These are phyloP conservation scores for Ogataea paradorogensis DNA, from an alignment of 805 yeast species.

Conservation along the genomic window DNA sequence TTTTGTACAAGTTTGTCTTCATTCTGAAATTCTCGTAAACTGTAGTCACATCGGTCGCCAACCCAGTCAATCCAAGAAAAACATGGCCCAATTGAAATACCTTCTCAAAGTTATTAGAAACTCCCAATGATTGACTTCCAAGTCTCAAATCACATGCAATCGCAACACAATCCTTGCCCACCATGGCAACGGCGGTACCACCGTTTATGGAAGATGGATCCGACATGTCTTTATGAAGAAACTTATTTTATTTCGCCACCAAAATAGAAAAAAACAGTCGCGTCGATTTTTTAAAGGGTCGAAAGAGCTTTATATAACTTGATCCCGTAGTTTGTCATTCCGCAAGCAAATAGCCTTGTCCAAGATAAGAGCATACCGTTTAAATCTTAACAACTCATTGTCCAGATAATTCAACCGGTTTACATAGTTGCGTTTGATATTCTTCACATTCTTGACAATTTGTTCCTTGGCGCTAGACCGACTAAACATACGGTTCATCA, in stretches of 20 bases:
- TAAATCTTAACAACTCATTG: conserved; percentile 43
- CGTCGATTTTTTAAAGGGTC: conserved; percentile 6
- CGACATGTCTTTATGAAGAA: conserved; percentile 44
- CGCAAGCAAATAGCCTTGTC: conserved; percentile 48
- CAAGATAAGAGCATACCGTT: conserved; percentile 42
- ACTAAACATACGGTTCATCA: conserved; percentile 16
- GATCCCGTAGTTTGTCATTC: conserved; percentile 29
- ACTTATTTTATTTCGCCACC: conserved; percentile 28
- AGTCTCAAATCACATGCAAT: conserved; percentile 93
- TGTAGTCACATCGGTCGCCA: conserved; percentile 91
- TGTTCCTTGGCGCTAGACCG: conserved; percentile 14
- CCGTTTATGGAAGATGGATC: conserved; percentile 82
- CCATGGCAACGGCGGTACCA: conserved; percentile 98
- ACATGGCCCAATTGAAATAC: conserved; percentile 83
- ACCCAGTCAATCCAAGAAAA: conserved; percentile 88
- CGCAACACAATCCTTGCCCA: conserved; percentile 97
- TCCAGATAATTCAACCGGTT: conserved; percentile 42
- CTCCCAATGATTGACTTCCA: conserved; percentile 91
- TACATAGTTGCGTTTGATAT: conserved; percentile 39
- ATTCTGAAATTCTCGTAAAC: conserved; percentile 76
- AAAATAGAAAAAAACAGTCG: conserved; percentile 6
- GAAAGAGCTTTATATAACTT: conserved; percentile 1
- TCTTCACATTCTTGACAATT: conserved; percentile 33
- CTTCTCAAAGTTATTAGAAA: conserved; percentile 90
- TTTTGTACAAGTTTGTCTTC: conserved; percentile 83